Evolutionary conservation across 495 filamentous ascomycete genomes (phyloP).

Genomic region (Penicillium silybi): DNA sequence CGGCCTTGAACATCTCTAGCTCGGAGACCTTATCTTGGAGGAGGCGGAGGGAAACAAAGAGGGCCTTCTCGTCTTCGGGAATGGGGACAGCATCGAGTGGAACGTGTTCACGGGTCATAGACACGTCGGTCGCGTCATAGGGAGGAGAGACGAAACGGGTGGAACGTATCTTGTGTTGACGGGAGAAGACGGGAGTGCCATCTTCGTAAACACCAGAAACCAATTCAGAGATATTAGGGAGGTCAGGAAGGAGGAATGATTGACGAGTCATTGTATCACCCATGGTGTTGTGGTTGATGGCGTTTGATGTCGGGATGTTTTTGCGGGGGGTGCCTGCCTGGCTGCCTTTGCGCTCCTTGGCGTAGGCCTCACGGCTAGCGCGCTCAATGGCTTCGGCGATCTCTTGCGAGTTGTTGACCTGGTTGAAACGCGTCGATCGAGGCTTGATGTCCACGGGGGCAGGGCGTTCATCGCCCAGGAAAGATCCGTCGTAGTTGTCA

Average conservation of each 20-base stretch:
- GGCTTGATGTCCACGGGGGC: conserved; percentile 42
- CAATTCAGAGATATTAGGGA: conserved; percentile 68
- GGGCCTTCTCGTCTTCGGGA: conserved; percentile 64
- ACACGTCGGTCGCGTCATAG: conserved; percentile 37
- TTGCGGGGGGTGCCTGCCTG: conserved; percentile 21
- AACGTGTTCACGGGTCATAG: conserved; percentile 39
- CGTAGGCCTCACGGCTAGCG: conserved; percentile 40
- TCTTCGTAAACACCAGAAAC: conserved; percentile 65
- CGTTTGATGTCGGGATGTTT: conserved; percentile 4
- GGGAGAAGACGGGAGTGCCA: conserved; percentile 60
- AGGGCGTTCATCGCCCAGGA: conserved; percentile 49
- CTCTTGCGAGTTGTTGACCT: conserved; percentile 40
- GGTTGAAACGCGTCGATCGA: conserved; percentile 55
- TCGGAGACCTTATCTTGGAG: conserved; percentile 63
- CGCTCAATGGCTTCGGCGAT: conserved; percentile 44
- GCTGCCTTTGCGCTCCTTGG: conserved; percentile 31
- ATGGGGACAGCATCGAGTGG: conserved; percentile 61
- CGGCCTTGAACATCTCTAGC: conserved; percentile 57
- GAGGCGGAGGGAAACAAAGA: conserved; percentile 63
- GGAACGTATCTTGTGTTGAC: conserved; percentile 43
- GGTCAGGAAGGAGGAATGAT: conserved; percentile 63
- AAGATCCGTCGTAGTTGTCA: conserved; percentile 53
- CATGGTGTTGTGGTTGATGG: conserved; percentile 19
- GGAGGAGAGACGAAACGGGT: conserved; percentile 55
- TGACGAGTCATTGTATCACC: conserved; percentile 46